Evolutionary conservation across 805 yeast genomes (phyloP), one percentile per base, ranked within the genome.

Genomic region (Cyberlindnera americana): DNA sequence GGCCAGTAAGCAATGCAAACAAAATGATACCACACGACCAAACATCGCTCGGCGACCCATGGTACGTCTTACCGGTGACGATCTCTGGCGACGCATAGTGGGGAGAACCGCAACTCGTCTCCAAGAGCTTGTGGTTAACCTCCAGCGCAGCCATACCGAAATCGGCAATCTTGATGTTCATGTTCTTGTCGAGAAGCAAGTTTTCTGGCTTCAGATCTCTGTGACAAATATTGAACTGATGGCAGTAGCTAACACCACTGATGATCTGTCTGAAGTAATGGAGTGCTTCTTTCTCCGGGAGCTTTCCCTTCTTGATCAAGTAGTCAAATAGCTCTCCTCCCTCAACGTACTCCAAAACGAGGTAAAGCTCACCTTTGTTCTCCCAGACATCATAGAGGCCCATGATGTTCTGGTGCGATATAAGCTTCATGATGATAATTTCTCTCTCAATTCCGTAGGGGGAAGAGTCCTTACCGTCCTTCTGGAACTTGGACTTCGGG

Each of bases 101-200:
- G 8, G 99, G 99, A 14, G 97, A 89, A 1, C 99, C 99, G 64
- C 99, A 93, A 15, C 95, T 82, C 4, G 99, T 93, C 61, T 91
- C 97, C 42, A 93, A 69, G 56, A 91, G 66, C 52, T 83, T 78
- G 50, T 81, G 91, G 38, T 75, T 76, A 22, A 87, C 77, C 61
- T 93, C 98, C 33, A 93, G 67, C 6, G 99, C 98, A 14, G 99
- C 99, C 99, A 93, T 93, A 24, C 99, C 99, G 60, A 93, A 93
- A 64, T 93, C 99, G 9, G 99, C 99, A 50, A 93, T 88, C 62
- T 93, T 93, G 61, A 93, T 90, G 61, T 88, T 89, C 47, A 81
- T 77, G 59, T 87, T 75, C 57, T 82, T 81, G 65, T 90, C 98
- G 30, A 90, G 68, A 30, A 84, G 63, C 52, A 84, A 64, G 64